A percentile compares a stretch with the other conserved stretches of the same genome.
Evolutionary conservation across 192 early-diverging fungal species (phyloP).

Genomic region (Dispira simplex): DNA sequence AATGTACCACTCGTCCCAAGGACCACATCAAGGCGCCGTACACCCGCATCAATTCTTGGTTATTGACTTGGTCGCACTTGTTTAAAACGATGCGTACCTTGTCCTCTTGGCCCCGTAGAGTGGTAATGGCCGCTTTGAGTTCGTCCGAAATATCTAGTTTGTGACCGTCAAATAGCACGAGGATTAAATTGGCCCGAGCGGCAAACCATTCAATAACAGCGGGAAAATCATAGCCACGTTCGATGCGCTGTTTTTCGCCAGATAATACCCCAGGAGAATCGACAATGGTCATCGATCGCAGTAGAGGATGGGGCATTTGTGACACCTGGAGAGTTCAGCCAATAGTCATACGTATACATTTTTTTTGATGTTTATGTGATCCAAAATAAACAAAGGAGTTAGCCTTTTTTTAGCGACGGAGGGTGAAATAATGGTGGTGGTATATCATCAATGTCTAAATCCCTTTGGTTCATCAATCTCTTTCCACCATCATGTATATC

Average conservation of each 20-base stretch:
- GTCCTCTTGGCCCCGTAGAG: conserved; percentile 69
- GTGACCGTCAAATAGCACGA: conserved; percentile 76
- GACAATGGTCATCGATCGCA: conserved; percentile 71
- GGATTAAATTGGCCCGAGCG: conserved; percentile 64
- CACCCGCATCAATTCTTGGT: conserved; percentile 78
- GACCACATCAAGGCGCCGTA: conserved; percentile 93
- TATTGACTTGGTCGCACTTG: conserved; percentile 76
- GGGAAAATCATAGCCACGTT: conserved; percentile 71
- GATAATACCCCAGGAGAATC: conserved; percentile 87
- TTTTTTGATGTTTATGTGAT: no score
- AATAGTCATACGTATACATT: background rate
- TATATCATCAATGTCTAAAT: no score
- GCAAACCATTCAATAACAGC: conserved; percentile 77
- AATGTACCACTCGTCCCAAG: conserved; percentile 72
- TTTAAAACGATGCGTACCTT: conserved; percentile 77
- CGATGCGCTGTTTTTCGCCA: conserved; percentile 68
- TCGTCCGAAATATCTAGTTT: conserved; percentile 86
- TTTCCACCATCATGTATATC: no score
- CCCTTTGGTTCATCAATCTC: no score
- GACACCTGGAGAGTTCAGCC: conserved; percentile 29
- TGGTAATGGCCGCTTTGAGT: conserved; percentile 65
- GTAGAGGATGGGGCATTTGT: conserved; percentile 51
- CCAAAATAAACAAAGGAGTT: no score
- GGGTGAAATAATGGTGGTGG: no score
- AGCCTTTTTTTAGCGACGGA: no score